Evolutionary conservation across 2,329 filamentous ascomycete species (phyloP).

Genomic region (Pseudocercospora cruenta): DNA sequence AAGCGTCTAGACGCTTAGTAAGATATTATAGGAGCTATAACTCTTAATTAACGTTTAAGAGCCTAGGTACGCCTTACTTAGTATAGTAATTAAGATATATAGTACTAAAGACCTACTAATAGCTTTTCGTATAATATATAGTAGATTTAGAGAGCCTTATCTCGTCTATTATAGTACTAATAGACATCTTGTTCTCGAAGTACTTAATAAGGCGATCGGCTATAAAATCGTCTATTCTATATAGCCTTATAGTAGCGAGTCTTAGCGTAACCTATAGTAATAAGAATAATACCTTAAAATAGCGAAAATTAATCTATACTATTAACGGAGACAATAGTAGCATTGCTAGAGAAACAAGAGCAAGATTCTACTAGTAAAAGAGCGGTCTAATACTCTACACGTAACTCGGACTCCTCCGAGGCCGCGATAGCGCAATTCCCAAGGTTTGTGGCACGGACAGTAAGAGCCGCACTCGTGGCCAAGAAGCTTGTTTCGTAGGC

Average conservation of each 20-base stretch:
- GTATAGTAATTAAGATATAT: not conserved
- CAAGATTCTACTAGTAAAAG: no score
- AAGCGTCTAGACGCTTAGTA: not conserved
- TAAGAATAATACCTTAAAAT: no score
- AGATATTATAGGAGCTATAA: not conserved
- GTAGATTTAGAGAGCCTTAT: not conserved
- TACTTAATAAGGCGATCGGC: not conserved
- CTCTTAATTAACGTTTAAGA: not conserved
- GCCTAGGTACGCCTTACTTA: not conserved
- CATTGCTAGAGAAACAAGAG: not conserved
- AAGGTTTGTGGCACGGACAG: no score
- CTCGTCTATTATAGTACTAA: not conserved
- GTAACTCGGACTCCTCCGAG: not conserved
- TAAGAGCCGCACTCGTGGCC: conserved; percentile 2
- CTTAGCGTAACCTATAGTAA: not conserved
- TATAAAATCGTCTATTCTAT: not conserved
- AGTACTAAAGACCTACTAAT: not conserved
- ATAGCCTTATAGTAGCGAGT: not conserved
- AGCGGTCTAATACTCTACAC: not conserved
- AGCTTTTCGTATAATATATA: not conserved
- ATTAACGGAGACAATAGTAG: not conserved
- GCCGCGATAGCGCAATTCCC: not conserved
- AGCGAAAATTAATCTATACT: not conserved
- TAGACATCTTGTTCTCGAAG: not conserved
- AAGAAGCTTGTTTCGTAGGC: not conserved